Evolutionary conservation across 2,329 filamentous ascomycete species (phyloP).

Genomic region (Phaeosphaeriaceae sp.): DNA sequence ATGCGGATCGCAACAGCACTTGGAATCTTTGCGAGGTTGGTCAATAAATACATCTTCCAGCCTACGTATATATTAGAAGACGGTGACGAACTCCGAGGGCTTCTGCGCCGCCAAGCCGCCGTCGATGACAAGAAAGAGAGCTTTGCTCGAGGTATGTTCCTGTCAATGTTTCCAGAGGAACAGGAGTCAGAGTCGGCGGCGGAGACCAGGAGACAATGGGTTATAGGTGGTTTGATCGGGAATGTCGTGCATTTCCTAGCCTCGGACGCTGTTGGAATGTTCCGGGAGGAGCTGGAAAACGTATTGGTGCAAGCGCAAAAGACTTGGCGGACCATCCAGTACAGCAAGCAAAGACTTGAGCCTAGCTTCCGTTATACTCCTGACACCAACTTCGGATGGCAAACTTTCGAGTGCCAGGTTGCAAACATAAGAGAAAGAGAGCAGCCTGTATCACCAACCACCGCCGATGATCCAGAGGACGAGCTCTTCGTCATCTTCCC

Average conservation of each 20-base stretch:
- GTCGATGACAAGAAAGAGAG: constrained; percentile 7
- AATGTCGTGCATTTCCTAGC: background rate
- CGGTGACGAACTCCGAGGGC: constrained; percentile 11
- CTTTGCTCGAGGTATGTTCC: constrained; percentile 3
- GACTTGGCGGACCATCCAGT: background rate
- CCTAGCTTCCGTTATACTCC: background rate
- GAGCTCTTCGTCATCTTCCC: background rate
- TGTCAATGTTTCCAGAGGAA: constrained; percentile 4
- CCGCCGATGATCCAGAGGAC: background rate
- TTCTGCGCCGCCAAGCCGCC: constrained; percentile 7
- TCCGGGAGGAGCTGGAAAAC: background rate
- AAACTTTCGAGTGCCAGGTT: background rate
- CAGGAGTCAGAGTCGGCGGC: too few relatives aligned
- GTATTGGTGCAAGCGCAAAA: background rate
- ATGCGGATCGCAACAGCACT: constrained; percentile 44
- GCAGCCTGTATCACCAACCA: background rate
- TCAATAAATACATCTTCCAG: constrained; percentile 43
- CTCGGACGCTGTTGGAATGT: background rate
- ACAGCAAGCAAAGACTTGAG: constrained; percentile 1
- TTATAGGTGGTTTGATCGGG: background rate
- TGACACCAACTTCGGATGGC: background rate
- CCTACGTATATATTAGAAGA: constrained; percentile 37
- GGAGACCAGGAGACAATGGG: background rate
- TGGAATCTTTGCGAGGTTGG: constrained; percentile 32
- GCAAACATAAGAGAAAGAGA: background rate